A percentile compares a stretch with the other conserved stretches of the same genome.
These are phyloP conservation scores for Alisma plantagoaquatica DNA, from an alignment of 106 monocot species.

Conservation along the genomic window DNA sequence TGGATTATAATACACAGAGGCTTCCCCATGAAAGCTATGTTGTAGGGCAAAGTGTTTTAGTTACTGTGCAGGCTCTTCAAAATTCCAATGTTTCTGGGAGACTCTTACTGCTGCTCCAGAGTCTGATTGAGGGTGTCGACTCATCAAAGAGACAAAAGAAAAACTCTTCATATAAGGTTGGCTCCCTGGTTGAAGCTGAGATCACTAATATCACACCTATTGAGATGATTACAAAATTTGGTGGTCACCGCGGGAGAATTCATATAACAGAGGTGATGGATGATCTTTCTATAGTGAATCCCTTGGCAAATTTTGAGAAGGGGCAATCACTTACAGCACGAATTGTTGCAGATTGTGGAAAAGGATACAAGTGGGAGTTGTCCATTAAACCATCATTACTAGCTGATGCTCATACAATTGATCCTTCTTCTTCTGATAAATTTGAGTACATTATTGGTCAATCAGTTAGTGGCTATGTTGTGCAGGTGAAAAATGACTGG, in stretches of 20 bases:
- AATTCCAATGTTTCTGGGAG: slow-evolving; percentile 38
- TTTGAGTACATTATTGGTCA: slow-evolving; percentile 43
- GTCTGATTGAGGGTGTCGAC: slow-evolving; percentile 22
- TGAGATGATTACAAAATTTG: slow-evolving; percentile 66
- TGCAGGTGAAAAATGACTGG: slow-evolving; percentile 72
- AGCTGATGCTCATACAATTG: slow-evolving; percentile 26
- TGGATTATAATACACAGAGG: slow-evolving; percentile 81
- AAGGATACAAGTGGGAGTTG: slow-evolving; percentile 50
- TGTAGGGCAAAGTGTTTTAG: slow-evolving; percentile 71
- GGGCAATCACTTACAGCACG: slow-evolving; percentile 58
- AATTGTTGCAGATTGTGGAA: slow-evolving; percentile 44
- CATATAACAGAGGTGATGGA: slow-evolving; percentile 89
- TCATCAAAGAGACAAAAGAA: slow-evolving; percentile 55
- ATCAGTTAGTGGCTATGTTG: slow-evolving; percentile 54
- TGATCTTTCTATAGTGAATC: slow-evolving; percentile 27
- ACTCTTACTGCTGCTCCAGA: slow-evolving; percentile 55
- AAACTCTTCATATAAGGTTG: slow-evolving; percentile 33
- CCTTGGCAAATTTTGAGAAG: slow-evolving; percentile 45
- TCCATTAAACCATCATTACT: slow-evolving; percentile 53
- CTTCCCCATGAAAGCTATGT: slow-evolving; percentile 41
- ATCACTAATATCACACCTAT: slow-evolving; percentile 62
- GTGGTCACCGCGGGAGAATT: slow-evolving; percentile 50
- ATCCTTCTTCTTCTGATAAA: slow-evolving; percentile 8
- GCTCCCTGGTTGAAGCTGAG: slow-evolving; percentile 85
- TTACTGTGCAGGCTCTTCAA: slow-evolving; percentile 52